Evolutionary conservation across 2,329 filamentous ascomycete species (phyloP).

Genomic region (Nannizziopsis barbatae): DNA sequence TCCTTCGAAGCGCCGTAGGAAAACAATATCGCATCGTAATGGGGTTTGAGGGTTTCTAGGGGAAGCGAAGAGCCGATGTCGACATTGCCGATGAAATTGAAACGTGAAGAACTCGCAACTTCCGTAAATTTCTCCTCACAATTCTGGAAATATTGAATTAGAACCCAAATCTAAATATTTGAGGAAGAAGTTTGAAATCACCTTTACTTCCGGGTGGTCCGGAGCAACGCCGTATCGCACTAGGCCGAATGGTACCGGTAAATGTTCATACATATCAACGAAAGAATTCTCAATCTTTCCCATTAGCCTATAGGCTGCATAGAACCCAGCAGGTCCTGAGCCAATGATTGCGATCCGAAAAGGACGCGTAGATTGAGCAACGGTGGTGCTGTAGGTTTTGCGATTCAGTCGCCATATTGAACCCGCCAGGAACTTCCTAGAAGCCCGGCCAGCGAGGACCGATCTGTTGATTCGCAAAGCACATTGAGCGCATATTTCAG

Average conservation of each 20-base stretch:
- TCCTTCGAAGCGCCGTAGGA: conserved; percentile 87
- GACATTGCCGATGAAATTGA: conserved; percentile 86
- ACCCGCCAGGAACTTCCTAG: not conserved
- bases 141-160: conserved; percentile 47
- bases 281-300: conserved; percentile 57
- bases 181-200: conserved; percentile 30
- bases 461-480: not conserved
- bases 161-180: too few species aligned
- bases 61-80: conserved; percentile 61
- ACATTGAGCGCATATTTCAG: conserved; percentile 13
- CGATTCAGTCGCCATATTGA: not conserved
- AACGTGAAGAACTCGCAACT: conserved; percentile 68
- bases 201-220: conserved; percentile 97
- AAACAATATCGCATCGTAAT: conserved; percentile 89
- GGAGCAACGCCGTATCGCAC: conserved; percentile 94
- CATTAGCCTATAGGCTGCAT: conserved; percentile 78
- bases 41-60: conserved; percentile 55
- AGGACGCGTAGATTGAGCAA: conserved; percentile 32
- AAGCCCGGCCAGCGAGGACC: not conserved
- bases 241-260: conserved; percentile 86
- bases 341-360: conserved; percentile 81
- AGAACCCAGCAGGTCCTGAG: conserved; percentile 92
- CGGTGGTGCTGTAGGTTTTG: conserved; percentile 13
- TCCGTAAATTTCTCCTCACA: conserved; percentile 90
- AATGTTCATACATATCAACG: conserved; percentile 91